Percentiles rank a stretch among this genome's conserved stretches.
Evolutionary conservation across 2,329 filamentous ascomycete species (phyloP).

Genomic region (Fusarium sp.): DNA sequence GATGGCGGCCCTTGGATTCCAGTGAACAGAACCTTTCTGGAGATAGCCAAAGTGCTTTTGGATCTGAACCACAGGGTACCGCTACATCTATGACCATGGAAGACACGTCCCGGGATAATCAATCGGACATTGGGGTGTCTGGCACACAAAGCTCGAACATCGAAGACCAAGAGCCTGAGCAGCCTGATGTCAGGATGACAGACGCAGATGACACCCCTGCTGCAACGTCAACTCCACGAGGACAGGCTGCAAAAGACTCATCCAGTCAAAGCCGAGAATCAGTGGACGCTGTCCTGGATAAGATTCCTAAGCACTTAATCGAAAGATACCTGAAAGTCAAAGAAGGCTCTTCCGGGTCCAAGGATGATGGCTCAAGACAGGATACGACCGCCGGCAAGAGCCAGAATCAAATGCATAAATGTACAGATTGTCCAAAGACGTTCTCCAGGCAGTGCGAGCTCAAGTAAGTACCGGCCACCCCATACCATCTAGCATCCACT

Average conservation of each 20-base stretch:
- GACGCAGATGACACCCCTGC: slow-evolving; percentile 19
- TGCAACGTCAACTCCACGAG: neutral
- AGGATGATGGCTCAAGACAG: slow-evolving; percentile 13
- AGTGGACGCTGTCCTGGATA: slow-evolving; percentile 39
- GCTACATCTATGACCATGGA: slow-evolving; percentile 12
- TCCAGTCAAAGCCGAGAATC: slow-evolving; percentile 5
- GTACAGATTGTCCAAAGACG: slow-evolving; percentile 56
- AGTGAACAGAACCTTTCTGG: slow-evolving; percentile 19
- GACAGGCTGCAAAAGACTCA: neutral
- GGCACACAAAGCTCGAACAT: neutral
- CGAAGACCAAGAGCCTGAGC: slow-evolving; percentile 1
- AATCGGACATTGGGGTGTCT: neutral
- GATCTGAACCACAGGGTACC: slow-evolving; percentile 1
- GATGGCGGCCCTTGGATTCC: neutral
- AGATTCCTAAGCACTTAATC: slow-evolving; percentile 47
- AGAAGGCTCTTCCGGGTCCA: slow-evolving; percentile 7
- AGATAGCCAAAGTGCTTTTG: slow-evolving; percentile 8
- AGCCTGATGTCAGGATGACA: slow-evolving; percentile 31
- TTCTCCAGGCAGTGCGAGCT: slow-evolving; percentile 66
- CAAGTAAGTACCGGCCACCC: slow-evolving; percentile 55
- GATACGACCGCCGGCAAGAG: slow-evolving; percentile 23
- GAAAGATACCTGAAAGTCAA: slow-evolving; percentile 47
- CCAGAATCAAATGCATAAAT: slow-evolving; percentile 40
- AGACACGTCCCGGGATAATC: slow-evolving; percentile 2
- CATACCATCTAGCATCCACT: neutral